Evolutionary conservation across 164 flowering plant genomes (phyloP).

Genomic region (Annona squamosa): DNA sequence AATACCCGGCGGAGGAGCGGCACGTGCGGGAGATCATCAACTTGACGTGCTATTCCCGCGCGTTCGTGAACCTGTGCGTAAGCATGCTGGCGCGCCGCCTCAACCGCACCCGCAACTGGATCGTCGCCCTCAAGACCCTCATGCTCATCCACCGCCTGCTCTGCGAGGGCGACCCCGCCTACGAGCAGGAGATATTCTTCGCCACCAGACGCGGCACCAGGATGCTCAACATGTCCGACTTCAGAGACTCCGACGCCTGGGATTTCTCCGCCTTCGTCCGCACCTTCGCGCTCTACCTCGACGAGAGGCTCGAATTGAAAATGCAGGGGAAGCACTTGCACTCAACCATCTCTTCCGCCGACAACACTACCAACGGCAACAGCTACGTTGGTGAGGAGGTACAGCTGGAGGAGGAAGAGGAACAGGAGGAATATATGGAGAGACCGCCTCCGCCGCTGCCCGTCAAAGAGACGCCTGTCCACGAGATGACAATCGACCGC

Average conservation of each 20-base stretch:
- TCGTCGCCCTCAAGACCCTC: slow-evolving; percentile 78
- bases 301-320: slow-evolving; percentile 60
- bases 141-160: slow-evolving; percentile 64
- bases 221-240: slow-evolving; percentile 78
- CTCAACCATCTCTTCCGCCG: slow-evolving; percentile 1
- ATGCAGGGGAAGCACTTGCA: slow-evolving; percentile 54
- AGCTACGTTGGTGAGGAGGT: not conserved
- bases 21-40: slow-evolving; percentile 48
- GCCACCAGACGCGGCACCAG: slow-evolving; percentile 76
- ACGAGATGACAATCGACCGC: slow-evolving; percentile 43
- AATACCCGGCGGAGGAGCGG: slow-evolving; percentile 68
- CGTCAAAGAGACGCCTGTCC: slow-evolving; percentile 31
- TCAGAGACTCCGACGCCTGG: slow-evolving; percentile 74
- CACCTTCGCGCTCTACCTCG: slow-evolving; percentile 65
- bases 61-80: slow-evolving; percentile 53
- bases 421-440: not conserved
- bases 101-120: slow-evolving; percentile 75
- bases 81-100: slow-evolving; percentile 54
- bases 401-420: not conserved
- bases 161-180: slow-evolving; percentile 62
- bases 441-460: not conserved
- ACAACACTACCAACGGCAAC: too few relatives aligned
- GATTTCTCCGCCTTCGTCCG: slow-evolving; percentile 82
- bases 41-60: slow-evolving; percentile 47
- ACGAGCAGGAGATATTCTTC: slow-evolving; percentile 69